Evolutionary conservation across 139 green algal genomes (phyloP).

Genomic region (Ettlia oleoabundans): DNA sequence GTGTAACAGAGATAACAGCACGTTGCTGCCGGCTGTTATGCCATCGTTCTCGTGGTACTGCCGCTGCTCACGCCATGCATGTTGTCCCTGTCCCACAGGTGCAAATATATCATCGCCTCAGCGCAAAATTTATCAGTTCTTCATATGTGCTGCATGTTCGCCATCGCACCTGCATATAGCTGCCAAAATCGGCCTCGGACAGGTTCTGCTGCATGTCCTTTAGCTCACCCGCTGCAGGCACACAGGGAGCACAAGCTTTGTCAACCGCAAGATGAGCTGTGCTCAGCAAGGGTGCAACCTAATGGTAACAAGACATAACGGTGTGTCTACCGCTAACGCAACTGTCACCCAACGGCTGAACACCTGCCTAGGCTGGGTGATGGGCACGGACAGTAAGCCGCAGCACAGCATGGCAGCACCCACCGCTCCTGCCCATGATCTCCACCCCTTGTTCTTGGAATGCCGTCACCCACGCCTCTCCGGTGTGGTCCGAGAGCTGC

Average conservation of each 20-base stretch:
- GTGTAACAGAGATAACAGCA: background rate
- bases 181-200: conserved; percentile 12
- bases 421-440: conserved; percentile 50
- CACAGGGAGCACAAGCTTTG: too few species aligned
- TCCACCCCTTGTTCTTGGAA: conserved; percentile 62
- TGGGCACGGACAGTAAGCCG: background rate
- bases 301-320: too few species aligned
- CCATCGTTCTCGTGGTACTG: too few species aligned
- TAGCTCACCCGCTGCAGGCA: conserved; percentile 3
- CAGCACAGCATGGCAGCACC: background rate
- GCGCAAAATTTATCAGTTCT: too few species aligned
- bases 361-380: background rate
- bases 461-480: conserved; percentile 56
- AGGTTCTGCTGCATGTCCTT: conserved; percentile 19
- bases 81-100: too few species aligned
- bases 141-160: too few species aligned
- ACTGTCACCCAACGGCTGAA: background rate
- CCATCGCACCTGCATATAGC: conserved; percentile 7
- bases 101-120: too few species aligned
- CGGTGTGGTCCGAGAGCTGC: conserved; percentile 60
- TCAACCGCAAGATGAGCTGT: too few species aligned
- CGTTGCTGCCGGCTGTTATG: too few species aligned
- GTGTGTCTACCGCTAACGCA: too few species aligned
- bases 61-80: too few species aligned
- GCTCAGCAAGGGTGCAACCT: too few species aligned